Conservation (phyloP, 768 basidiomycete species). For the Lentinula guzmanii region DNA sequence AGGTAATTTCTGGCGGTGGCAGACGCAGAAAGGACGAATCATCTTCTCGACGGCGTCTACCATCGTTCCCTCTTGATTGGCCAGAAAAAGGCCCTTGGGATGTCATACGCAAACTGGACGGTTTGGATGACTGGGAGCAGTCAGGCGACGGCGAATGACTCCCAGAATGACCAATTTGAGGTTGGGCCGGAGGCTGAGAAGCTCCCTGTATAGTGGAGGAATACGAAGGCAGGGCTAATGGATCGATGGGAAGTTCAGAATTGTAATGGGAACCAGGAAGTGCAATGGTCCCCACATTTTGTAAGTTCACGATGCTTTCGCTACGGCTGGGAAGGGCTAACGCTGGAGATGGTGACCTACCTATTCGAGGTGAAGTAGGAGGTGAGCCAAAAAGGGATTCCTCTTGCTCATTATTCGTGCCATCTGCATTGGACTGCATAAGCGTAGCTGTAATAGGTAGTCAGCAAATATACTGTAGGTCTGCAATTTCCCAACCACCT, state of each 20-base stretch:
- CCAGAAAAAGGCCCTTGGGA: constrained; percentile 16
- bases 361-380: constrained; percentile 60
- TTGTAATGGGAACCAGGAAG: constrained; percentile 89
- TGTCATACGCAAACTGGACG: constrained; percentile 14
- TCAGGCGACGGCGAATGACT: neutral
- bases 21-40: constrained; percentile 34
- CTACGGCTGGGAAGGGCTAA: constrained; percentile 52
- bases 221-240: constrained; percentile 64
- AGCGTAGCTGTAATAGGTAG: neutral
- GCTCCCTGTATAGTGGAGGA: constrained; percentile 22
- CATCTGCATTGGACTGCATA: neutral
- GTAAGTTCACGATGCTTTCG: constrained; percentile 35
- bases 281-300: constrained; percentile 98
- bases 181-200: constrained; percentile 31
- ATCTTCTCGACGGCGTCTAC: constrained; percentile 25
- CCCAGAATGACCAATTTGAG: constrained; percentile 7
- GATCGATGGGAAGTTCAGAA: constrained; percentile 83
- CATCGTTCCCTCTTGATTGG: constrained; percentile 25
- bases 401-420: constrained; percentile 35
- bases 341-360: constrained; percentile 66
- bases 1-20: constrained; percentile 46
- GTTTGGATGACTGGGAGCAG: constrained; percentile 11
- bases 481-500: no score
- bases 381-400: constrained; percentile 84
- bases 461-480: neutral